A percentile compares a stretch with the other conserved stretches of the same genome.
phyloP scores from a whole-genome alignment of 2,329 filamentous ascomycete genomes.

The Aspergillus versicolor region DNA sequence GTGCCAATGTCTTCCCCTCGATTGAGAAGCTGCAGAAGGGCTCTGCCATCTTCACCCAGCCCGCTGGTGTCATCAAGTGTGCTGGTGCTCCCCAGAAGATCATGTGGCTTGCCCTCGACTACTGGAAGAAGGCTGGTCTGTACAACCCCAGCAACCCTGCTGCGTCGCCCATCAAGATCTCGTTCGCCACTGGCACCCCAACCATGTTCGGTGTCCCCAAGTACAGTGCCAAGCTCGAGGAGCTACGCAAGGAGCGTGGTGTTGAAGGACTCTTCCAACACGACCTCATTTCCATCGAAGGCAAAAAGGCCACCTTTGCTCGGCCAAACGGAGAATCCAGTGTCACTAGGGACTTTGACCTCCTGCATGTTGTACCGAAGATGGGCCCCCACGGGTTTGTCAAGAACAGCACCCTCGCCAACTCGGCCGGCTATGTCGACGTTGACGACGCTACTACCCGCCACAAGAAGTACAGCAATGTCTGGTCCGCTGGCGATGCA shows the following conservation, averaged over 20 bases:
- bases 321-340: slow-evolving; percentile 44
- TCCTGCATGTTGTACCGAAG: slow-evolving; percentile 59
- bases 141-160: slow-evolving; percentile 46
- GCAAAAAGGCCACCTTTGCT: slow-evolving; percentile 54
- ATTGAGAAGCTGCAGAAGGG: slow-evolving; percentile 52
- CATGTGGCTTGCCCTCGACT: slow-evolving; percentile 62
- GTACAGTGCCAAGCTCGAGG: slow-evolving; percentile 56
- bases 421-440: slow-evolving; percentile 59
- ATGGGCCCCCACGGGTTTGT: slow-evolving; percentile 59
- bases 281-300: slow-evolving; percentile 55
- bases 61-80: slow-evolving; percentile 59
- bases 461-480: slow-evolving; percentile 56
- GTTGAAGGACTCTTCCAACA: slow-evolving; percentile 61
- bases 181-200: slow-evolving; percentile 56
- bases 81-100: slow-evolving; percentile 62
- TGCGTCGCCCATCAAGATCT: slow-evolving; percentile 51
- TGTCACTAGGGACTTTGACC: slow-evolving; percentile 52
- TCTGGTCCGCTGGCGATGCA: slow-evolving; percentile 61
- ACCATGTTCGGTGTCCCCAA: slow-evolving; percentile 63
- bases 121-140: slow-evolving; percentile 56
- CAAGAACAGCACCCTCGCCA: slow-evolving; percentile 54
- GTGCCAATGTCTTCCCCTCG: slow-evolving; percentile 53
- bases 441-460: slow-evolving; percentile 55
- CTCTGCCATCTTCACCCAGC: slow-evolving; percentile 60
- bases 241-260: slow-evolving; percentile 53